Evolutionary conservation across 2,329 filamentous ascomycete species (phyloP).

Genomic region (Colletotrichum sp.): DNA sequence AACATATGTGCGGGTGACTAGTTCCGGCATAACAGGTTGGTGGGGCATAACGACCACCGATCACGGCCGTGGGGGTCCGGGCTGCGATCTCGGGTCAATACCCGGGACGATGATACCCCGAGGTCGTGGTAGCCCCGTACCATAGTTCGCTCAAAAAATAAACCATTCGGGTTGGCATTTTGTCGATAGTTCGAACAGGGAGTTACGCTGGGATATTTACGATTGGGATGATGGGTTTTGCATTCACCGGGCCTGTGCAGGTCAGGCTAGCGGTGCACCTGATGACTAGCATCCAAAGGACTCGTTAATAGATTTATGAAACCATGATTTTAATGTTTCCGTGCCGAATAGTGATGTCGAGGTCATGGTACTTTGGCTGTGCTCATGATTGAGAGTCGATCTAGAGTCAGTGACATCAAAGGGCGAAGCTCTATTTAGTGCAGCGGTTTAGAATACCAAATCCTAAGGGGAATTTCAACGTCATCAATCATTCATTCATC

Average conservation of each 20-base stretch:
- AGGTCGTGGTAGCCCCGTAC: neutral
- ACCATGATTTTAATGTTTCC: neutral
- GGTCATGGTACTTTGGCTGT: rapidly evolving
- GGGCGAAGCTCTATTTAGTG: neutral
- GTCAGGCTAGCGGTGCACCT: neutral
- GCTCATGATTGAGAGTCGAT: neutral
- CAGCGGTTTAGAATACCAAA: no score
- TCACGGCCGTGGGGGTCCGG: conserved; percentile 5
- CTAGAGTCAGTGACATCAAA: rapidly evolving
- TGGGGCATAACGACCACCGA: conserved; percentile 9
- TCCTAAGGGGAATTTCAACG: neutral
- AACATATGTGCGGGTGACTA: neutral
- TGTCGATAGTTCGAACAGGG: neutral
- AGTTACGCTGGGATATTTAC: neutral
- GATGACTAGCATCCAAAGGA: neutral
- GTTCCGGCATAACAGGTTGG: neutral
- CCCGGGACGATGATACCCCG: conserved; percentile 14
- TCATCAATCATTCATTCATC: neutral
- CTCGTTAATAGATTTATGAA: neutral
- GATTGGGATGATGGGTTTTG: neutral
- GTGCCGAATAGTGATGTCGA: neutral
- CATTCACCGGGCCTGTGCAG: neutral
- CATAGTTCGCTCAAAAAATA: neutral
- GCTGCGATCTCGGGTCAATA: conserved; percentile 5
- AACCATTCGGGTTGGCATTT: neutral